phyloP scores from a whole-genome alignment of 164 flowering plant species.

The Vitis labrusca region DNA sequence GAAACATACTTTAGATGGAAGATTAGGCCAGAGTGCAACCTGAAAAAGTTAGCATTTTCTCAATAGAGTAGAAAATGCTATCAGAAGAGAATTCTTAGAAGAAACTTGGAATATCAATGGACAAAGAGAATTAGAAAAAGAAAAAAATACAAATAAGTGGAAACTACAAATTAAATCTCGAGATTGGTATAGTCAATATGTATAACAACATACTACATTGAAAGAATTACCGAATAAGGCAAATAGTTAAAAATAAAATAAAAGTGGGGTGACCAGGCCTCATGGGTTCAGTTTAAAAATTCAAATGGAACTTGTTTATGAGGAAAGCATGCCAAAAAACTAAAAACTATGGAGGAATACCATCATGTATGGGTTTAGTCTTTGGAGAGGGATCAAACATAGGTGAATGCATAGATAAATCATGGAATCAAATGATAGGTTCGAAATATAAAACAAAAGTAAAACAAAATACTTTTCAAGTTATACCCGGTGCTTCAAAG shows the following conservation, averaged over 20 bases:
- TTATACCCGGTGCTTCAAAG: slow-evolving; percentile 74
- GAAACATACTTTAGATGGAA: slow-evolving; percentile 50
- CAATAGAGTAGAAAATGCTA: too few relatives aligned
- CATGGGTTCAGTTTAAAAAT: slow-evolving; percentile 5
- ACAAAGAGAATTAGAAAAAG: too few relatives aligned
- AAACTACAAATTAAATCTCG: too few relatives aligned
- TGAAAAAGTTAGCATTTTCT: slow-evolving; percentile 15
- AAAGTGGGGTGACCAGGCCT: not conserved
- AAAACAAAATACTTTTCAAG: not conserved
- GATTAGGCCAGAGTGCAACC: slow-evolving; percentile 34
- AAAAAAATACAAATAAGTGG: too few relatives aligned
- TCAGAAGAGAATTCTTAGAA: too few relatives aligned
- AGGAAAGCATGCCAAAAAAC: not conserved
- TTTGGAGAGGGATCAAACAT: slow-evolving; percentile 64
- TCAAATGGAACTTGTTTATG: slow-evolving; percentile 13
- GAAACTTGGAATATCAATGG: too few relatives aligned
- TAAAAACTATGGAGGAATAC: slow-evolving; percentile 37
- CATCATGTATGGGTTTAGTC: slow-evolving; percentile 67
- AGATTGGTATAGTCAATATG: slow-evolving; percentile 24
- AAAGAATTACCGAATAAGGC: slow-evolving; percentile 26
- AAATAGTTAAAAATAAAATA: not conserved
- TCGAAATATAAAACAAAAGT: too few relatives aligned
- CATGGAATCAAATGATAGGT: too few relatives aligned
- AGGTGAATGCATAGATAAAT: slow-evolving; percentile 51
- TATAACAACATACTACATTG: slow-evolving; percentile 23